Conservation (phyloP, 495 filamentous ascomycete species). For the Hypoxylon perforatum region DNA sequence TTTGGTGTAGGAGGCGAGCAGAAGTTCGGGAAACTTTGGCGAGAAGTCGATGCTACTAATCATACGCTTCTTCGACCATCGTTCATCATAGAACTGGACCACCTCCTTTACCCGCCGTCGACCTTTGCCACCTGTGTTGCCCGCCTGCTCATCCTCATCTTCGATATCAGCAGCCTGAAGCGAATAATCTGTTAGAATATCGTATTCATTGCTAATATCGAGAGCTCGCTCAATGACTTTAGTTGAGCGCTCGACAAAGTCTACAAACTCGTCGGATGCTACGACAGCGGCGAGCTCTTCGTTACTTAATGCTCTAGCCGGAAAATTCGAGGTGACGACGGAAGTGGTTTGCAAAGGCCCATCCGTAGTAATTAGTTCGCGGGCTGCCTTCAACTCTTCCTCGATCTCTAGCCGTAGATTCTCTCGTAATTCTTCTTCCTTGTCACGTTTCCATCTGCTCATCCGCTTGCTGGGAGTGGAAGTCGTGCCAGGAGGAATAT, state of each 20-base stretch:
- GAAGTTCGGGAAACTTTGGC: constrained; percentile 91
- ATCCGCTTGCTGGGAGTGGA: constrained; percentile 70
- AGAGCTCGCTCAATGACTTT: constrained; percentile 97
- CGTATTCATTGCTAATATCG: constrained; percentile 81
- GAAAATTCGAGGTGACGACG: constrained; percentile 67
- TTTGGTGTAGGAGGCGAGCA: constrained; percentile 95
- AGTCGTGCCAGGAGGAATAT: constrained; percentile 47
- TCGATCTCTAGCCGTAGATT: constrained; percentile 90
- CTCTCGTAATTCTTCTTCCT: constrained; percentile 88
- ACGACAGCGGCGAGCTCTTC: constrained; percentile 93
- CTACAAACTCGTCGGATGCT: constrained; percentile 91
- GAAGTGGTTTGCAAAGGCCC: constrained; percentile 57
- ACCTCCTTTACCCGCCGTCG: constrained; percentile 85
- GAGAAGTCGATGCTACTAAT: constrained; percentile 93
- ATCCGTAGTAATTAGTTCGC: constrained; percentile 65
- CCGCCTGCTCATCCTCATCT: constrained; percentile 85
- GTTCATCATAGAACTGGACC: constrained; percentile 91
- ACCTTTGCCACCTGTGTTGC: constrained; percentile 75
- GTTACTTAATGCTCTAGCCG: constrained; percentile 79
- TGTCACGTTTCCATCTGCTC: constrained; percentile 78
- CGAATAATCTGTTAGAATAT: constrained; percentile 94
- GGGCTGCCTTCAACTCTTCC: constrained; percentile 81
- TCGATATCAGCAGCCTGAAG: constrained; percentile 77
- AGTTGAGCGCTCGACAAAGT: constrained; percentile 93
- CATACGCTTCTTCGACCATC: constrained; percentile 98